Conservation (phyloP, 257 asterid species). For the Buddleja alternifolia region DNA sequence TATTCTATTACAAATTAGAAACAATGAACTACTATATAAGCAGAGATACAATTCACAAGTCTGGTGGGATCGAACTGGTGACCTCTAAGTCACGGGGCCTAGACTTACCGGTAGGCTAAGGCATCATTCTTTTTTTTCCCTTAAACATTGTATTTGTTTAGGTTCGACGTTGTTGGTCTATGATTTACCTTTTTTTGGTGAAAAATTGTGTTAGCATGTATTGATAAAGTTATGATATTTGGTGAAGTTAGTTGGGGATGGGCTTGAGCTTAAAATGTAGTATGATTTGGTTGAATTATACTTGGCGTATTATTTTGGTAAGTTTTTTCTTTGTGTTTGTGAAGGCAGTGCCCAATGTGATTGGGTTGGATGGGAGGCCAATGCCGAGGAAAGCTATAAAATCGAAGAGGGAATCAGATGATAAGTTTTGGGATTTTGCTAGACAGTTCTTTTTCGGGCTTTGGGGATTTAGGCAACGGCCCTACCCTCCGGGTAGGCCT, state of each 20-base stretch:
- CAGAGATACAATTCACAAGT: too few species aligned
- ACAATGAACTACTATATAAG: too few species aligned
- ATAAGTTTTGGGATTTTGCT: slow-evolving; percentile 97
- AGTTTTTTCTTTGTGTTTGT: slow-evolving; percentile 36
- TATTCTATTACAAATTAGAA: too few species aligned
- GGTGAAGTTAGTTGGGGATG: slow-evolving; percentile 18
- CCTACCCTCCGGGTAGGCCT: slow-evolving; percentile 93
- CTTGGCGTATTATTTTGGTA: slow-evolving; percentile 6
- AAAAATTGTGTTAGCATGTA: not conserved
- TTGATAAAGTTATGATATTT: slow-evolving; percentile 4
- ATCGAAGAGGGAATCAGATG: slow-evolving; percentile 60
- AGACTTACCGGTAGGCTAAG: too few species aligned
- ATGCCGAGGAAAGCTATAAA: slow-evolving; percentile 94
- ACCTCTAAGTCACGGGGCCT: too few species aligned
- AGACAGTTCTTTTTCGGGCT: slow-evolving; percentile 97
- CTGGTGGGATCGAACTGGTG: too few species aligned
- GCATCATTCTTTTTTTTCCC: not conserved
- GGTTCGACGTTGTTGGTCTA: not conserved
- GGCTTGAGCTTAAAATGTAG: not conserved
- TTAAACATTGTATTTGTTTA: not conserved
- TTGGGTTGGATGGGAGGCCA: slow-evolving; percentile 96
- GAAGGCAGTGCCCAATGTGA: slow-evolving; percentile 89
- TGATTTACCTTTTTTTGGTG: not conserved
- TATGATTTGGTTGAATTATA: slow-evolving; percentile 11
- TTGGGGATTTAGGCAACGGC: slow-evolving; percentile 96